Conservation (phyloP, 208 protist genomes). For the Perkinsela sp. region DNA sequence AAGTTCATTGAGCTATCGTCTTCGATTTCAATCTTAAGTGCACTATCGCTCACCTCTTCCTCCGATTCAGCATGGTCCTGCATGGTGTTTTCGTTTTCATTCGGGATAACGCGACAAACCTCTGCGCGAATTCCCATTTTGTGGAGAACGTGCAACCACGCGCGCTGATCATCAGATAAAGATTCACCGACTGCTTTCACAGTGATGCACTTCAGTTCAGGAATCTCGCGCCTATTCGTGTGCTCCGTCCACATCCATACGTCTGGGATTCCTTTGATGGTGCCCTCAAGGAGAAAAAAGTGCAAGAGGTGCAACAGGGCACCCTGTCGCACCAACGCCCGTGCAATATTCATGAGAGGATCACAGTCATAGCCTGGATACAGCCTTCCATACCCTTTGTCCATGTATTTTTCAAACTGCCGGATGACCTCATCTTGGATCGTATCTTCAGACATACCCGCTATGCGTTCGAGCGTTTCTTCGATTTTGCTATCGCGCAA, state of each 20-base stretch:
- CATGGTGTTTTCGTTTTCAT: too few relatives aligned
- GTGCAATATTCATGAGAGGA: neutral
- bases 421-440: neutral
- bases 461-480: neutral
- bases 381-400: neutral
- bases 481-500: neutral
- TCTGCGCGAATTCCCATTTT: neutral
- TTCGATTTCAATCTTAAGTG: too few relatives aligned
- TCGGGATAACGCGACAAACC: neutral
- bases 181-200: neutral
- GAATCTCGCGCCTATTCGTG: neutral
- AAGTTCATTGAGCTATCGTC: too few relatives aligned
- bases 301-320: neutral
- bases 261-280: neutral
- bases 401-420: neutral
- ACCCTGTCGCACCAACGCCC: neutral
- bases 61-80: too few relatives aligned
- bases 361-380: neutral
- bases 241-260: neutral
- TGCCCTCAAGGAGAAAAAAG: neutral
- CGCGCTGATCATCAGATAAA: neutral
- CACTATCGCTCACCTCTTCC: too few relatives aligned
- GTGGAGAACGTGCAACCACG: neutral
- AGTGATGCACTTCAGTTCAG: neutral
- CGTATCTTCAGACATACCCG: neutral